A percentile compares a stretch with the other conserved stretches of the same genome.
Evolutionary conservation across 495 filamentous ascomycete species (phyloP).

Genomic region (Hypoxylon rickii): DNA sequence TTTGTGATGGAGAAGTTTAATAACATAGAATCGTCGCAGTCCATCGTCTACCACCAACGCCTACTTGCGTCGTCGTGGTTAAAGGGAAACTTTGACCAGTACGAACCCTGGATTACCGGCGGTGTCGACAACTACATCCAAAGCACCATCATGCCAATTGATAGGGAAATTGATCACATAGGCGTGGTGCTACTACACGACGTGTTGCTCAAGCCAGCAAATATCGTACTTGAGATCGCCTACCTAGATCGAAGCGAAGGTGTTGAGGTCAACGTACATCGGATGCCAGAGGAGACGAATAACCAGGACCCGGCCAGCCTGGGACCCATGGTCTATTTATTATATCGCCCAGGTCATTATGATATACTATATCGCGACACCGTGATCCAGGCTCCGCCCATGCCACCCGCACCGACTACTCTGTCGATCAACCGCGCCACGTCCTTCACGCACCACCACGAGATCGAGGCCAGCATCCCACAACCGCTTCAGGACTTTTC

Average conservation of each 20-base stretch:
- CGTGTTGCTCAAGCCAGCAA: slow-evolving; percentile 77
- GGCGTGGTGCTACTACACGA: slow-evolving; percentile 78
- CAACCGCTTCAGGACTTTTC: slow-evolving; percentile 46
- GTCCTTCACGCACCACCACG: slow-evolving; percentile 45
- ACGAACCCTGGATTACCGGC: slow-evolving; percentile 68
- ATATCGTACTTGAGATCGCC: slow-evolving; percentile 81
- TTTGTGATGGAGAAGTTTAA: slow-evolving; percentile 79
- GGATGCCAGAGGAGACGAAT: slow-evolving; percentile 63
- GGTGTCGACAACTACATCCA: slow-evolving; percentile 71
- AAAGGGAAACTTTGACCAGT: slow-evolving; percentile 70
- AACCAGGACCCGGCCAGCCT: slow-evolving; percentile 51
- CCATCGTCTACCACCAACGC: slow-evolving; percentile 70
- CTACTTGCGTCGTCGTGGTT: slow-evolving; percentile 88
- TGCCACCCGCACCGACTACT: slow-evolving; percentile 54
- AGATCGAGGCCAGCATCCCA: slow-evolving; percentile 42
- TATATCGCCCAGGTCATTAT: slow-evolving; percentile 81
- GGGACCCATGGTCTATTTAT: slow-evolving; percentile 53
- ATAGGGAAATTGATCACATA: slow-evolving; percentile 87
- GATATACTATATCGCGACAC: slow-evolving; percentile 81
- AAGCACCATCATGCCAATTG: slow-evolving; percentile 70
- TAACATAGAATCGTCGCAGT: slow-evolving; percentile 63
- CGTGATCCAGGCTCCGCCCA: slow-evolving; percentile 47
- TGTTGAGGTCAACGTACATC: slow-evolving; percentile 75
- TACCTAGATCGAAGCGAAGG: slow-evolving; percentile 91
- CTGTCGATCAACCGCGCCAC: slow-evolving; percentile 58